These are phyloP conservation scores for Xylariaceae sp. DNA, from an alignment of 2,329 filamentous ascomycete species.

Conservation along the genomic window DNA sequence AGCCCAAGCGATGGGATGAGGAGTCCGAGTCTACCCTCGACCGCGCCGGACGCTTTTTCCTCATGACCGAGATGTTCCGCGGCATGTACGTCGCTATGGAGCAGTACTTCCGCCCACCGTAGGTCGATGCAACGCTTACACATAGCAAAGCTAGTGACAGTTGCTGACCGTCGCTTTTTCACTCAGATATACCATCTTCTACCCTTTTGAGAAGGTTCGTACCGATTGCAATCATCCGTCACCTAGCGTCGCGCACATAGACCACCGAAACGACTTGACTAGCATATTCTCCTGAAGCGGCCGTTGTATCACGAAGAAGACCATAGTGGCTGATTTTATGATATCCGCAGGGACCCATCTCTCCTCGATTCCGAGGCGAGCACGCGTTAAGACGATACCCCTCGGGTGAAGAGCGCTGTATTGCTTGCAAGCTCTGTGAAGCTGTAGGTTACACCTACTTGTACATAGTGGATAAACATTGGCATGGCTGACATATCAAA, in stretches of 20 bases:
- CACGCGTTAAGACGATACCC: slow-evolving; percentile 95
- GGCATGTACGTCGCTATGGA: slow-evolving; percentile 98
- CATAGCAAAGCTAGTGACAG: neutral
- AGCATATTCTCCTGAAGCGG: neutral
- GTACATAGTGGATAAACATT: neutral
- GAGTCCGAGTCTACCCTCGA: slow-evolving; percentile 73
- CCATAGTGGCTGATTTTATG: slow-evolving; percentile 18
- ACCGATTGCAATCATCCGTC: neutral
- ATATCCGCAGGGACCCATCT: slow-evolving; percentile 73
- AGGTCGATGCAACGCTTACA: slow-evolving; percentile 38
- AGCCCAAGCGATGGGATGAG: slow-evolving; percentile 75
- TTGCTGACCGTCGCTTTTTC: slow-evolving; percentile 13
- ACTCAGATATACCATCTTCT: slow-evolving; percentile 90
- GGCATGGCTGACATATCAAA: slow-evolving; percentile 6
- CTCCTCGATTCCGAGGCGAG: slow-evolving; percentile 95
- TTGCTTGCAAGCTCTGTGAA: slow-evolving; percentile 99
- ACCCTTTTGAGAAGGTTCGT: slow-evolving; percentile 89
- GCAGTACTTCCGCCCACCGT: slow-evolving; percentile 98
- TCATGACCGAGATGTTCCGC: slow-evolving; percentile 90
- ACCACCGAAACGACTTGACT: neutral
- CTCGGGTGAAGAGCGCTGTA: slow-evolving; percentile 96
- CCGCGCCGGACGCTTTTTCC: slow-evolving; percentile 87
- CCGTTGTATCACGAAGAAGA: slow-evolving; percentile 10
- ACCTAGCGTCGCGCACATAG: neutral
- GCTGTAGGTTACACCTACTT: slow-evolving; percentile 49